Evolutionary conservation across 2,329 filamentous ascomycete species (phyloP).

Genomic region (Xylariaceae sp.): DNA sequence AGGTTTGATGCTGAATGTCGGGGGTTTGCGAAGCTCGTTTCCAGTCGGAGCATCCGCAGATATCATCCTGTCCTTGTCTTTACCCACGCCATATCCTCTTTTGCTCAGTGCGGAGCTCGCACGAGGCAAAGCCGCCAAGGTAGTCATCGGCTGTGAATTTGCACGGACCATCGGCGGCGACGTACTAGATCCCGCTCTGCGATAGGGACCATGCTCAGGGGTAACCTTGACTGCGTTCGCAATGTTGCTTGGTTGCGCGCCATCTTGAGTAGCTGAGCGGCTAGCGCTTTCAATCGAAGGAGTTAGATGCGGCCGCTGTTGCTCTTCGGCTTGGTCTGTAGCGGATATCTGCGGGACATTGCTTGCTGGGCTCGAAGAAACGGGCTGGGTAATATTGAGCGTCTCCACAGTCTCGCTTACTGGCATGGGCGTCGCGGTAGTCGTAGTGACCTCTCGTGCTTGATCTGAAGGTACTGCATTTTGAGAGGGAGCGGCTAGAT

Average conservation of each 20-base stretch:
- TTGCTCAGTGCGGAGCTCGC: slow-evolving; percentile 43
- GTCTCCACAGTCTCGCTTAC: slow-evolving; percentile 16
- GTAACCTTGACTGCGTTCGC: slow-evolving; percentile 22
- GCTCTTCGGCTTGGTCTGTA: slow-evolving; percentile 35
- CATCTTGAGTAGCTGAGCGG: slow-evolving; percentile 21
- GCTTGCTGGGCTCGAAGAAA: slow-evolving; percentile 10
- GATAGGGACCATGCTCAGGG: slow-evolving; percentile 37
- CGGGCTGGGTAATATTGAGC: slow-evolving; percentile 18
- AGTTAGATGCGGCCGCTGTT: slow-evolving; percentile 46
- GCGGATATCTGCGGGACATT: slow-evolving; percentile 23
- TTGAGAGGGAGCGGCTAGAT: slow-evolving; percentile 40
- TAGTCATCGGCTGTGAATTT: slow-evolving; percentile 44
- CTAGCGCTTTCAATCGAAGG: slow-evolving; percentile 30
- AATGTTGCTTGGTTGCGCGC: slow-evolving; percentile 13
- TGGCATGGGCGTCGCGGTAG: slow-evolving; percentile 25
- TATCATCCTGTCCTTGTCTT: slow-evolving; percentile 29
- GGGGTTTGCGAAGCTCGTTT: slow-evolving; percentile 31
- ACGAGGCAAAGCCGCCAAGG: slow-evolving; percentile 40
- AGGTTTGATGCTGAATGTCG: slow-evolving; percentile 52
- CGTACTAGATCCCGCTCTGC: slow-evolving; percentile 41
- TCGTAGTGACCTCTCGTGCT: slow-evolving; percentile 11
- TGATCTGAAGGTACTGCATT: slow-evolving; percentile 9
- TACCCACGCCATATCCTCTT: slow-evolving; percentile 31
- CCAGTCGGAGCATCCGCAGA: slow-evolving; percentile 26
- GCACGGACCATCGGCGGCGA: slow-evolving; percentile 52